Percentiles rank a stretch among this genome's conserved stretches.
These are phyloP conservation scores for Strobilomyces dryophilus DNA, from an alignment of 768 basidiomycete genomes.

Conservation along the genomic window DNA sequence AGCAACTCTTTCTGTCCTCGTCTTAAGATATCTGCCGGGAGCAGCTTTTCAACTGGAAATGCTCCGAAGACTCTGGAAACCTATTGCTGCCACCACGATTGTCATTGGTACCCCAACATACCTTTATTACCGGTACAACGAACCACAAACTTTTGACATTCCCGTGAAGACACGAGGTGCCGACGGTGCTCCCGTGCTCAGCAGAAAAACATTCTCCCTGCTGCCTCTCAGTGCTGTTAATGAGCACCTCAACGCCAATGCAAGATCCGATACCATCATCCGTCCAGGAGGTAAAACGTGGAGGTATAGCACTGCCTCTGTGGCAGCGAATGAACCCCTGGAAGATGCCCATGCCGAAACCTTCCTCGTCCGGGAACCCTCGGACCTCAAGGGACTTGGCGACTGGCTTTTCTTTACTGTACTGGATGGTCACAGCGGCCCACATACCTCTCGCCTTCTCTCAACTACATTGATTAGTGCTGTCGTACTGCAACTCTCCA, in stretches of 20 bases:
- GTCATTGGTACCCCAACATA: conserved; percentile 58
- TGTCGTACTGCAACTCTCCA: conserved; percentile 69
- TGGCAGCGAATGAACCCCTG: conserved; percentile 86
- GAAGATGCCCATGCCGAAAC: conserved; percentile 83
- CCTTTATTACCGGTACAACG: conserved; percentile 47
- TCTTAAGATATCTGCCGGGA: background rate
- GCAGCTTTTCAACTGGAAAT: conserved; percentile 31
- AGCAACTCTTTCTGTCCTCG: background rate
- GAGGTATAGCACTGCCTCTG: conserved; percentile 73
- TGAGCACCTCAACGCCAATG: conserved; percentile 52
- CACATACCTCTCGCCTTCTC: conserved; percentile 78
- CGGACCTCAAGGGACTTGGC: conserved; percentile 57
- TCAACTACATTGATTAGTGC: conserved; percentile 82
- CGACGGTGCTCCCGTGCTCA: conserved; percentile 59
- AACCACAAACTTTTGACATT: conserved; percentile 55
- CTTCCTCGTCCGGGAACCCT: conserved; percentile 58
- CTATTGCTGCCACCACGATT: conserved; percentile 50
- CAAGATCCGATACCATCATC: conserved; percentile 40
- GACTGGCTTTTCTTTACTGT: conserved; percentile 84
- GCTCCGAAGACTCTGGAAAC: conserved; percentile 67
- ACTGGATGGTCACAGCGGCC: conserved; percentile 89
- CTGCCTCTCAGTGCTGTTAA: conserved; percentile 54
- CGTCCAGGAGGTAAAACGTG: conserved; percentile 58
- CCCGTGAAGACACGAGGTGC: conserved; percentile 47
- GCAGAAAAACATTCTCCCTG: conserved; percentile 49